These are phyloP conservation scores for Paecilomyces formosus DNA, from an alignment of 2,329 filamentous ascomycete genomes.

Conservation along the genomic window DNA sequence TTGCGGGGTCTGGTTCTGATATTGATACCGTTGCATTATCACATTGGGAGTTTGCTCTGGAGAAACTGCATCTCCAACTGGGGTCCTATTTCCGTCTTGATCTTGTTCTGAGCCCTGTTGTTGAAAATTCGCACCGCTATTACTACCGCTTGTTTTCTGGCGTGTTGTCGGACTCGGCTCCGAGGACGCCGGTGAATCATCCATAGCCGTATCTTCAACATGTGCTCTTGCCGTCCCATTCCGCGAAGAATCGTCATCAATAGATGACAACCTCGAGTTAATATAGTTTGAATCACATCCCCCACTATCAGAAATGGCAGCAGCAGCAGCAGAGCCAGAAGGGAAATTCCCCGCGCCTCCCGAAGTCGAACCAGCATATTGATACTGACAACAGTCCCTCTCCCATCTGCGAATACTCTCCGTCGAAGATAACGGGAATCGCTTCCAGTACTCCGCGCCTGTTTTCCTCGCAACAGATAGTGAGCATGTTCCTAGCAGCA, in stretches of 20 bases:
- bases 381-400: constrained; percentile 14
- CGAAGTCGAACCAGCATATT: background rate
- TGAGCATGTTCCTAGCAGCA: background rate
- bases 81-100: too few relatives aligned
- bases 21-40: too few relatives aligned
- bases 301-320: background rate
- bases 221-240: background rate
- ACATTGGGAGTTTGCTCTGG: too few relatives aligned
- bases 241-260: background rate
- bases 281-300: background rate
- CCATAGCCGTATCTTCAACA: background rate
- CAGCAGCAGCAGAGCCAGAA: background rate
- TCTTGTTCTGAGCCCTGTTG: too few relatives aligned
- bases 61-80: too few relatives aligned
- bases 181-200: background rate
- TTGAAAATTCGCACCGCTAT: too few relatives aligned
- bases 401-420: constrained; percentile 31
- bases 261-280: background rate
- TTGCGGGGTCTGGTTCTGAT: too few relatives aligned
- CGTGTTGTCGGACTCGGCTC: background rate
- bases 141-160: too few relatives aligned
- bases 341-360: too few relatives aligned
- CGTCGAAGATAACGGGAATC: constrained; percentile 26
- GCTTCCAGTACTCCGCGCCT: constrained; percentile 31
- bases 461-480: constrained; percentile 19